These are phyloP conservation scores for Lunasporangiospora selenospora DNA, from an alignment of 192 early-diverging fungal genomes.

Conservation along the genomic window DNA sequence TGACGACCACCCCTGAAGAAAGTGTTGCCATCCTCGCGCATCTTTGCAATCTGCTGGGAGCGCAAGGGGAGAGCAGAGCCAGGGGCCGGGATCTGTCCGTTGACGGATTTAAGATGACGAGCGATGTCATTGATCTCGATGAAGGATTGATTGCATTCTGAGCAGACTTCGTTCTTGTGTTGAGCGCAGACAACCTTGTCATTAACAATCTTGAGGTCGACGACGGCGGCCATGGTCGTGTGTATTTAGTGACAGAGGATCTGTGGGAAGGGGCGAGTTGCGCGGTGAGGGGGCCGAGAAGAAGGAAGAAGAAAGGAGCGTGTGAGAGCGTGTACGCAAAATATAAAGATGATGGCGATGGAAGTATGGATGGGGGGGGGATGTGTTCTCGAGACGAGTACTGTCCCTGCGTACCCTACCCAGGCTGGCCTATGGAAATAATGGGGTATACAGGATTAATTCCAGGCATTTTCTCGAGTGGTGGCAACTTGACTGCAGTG, in stretches of 20 bases:
- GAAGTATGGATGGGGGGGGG: too few relatives aligned
- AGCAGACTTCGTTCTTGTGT: constrained; percentile 69
- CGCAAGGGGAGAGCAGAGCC: constrained; percentile 60
- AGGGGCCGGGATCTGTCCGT: constrained; percentile 71
- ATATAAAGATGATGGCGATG: background rate
- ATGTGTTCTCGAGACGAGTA: too few relatives aligned
- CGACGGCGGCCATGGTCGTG: constrained; percentile 26
- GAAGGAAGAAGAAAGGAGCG: background rate
- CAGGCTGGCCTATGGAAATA: too few relatives aligned
- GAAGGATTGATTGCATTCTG: constrained; percentile 67
- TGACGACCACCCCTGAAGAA: constrained; percentile 83
- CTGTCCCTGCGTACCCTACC: too few relatives aligned
- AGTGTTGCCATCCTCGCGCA: constrained; percentile 86
- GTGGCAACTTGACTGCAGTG: too few relatives aligned
- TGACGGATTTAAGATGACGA: constrained; percentile 64
- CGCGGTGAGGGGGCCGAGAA: background rate
- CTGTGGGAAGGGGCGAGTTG: background rate
- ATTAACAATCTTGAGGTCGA: constrained; percentile 41
- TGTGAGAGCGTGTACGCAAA: background rate
- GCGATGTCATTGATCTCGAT: constrained; percentile 69
- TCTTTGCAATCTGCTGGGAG: constrained; percentile 62
- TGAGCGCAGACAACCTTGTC: constrained; percentile 67
- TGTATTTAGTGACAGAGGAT: background rate
- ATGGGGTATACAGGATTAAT: too few relatives aligned
- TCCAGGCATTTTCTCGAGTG: too few relatives aligned